Base-by-base conservation (phyloP, 1,284 basidiomycete genomes). In the Cryptococcus sp. region DNA sequence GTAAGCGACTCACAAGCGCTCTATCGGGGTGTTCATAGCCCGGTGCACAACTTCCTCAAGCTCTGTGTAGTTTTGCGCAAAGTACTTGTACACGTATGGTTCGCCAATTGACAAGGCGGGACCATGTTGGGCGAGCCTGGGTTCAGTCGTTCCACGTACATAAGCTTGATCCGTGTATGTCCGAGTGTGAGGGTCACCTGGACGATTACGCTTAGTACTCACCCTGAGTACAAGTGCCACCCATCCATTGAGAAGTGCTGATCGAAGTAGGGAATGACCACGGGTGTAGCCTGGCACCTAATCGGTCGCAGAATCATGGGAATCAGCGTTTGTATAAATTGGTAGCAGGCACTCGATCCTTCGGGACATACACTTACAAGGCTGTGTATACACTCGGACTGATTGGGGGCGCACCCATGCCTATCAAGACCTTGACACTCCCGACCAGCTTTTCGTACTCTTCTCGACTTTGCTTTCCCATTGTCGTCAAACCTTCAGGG, bases 201-300 rank as follows among this genome's bases (percentile, higher is more conserved):
- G 3, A 48, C 16, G 17, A 30, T 17, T 20, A 16, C 35, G 13
- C n/a, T 20, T 22, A 45, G 19, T 16, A 52, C 68, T 67, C 27
- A 70, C 68, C 61, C 55, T 4, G 52, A 41, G 53, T 69, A 77
- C 0, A 67, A 41, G 20, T 65, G 56, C 73, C 73, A 77, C 11
- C 72, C 73, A 11, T 61, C 58, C 40, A 60, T 57, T 3, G 53
- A 52, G 5, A 62, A 52, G 13, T 68, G 55, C 17, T 66, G 47
- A 1, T 49, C 41, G 42, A 67, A 68, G 60, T 70, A 70, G 2
- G 77, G 76, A 19, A 79, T 52, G 16, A 79, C 68, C 22, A 75
- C 70, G 0, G 77, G 77, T 5, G 72, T 75, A 15, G 72, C 77
- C 61, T 73, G 73, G 55, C 73, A 77, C 43, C 71, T 75, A 41